Percentiles rank a stretch among this genome's conserved stretches.
Evolutionary conservation across 2,329 filamentous ascomycete species (phyloP).

Genomic region (Aureobasidium leucospermi): DNA sequence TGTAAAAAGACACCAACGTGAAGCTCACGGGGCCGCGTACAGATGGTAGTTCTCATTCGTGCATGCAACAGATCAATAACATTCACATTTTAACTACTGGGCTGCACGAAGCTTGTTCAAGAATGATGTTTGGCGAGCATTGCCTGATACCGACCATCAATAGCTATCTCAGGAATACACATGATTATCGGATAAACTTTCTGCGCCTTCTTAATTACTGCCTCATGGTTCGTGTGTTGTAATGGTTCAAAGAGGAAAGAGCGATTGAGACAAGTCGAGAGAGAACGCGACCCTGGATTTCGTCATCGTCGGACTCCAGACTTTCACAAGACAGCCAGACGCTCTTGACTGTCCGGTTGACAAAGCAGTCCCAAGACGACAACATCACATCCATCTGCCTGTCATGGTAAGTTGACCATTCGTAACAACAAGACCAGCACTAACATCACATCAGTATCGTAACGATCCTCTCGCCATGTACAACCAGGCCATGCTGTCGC

Average conservation of each 20-base stretch:
- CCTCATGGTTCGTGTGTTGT: neutral
- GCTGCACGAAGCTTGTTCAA: too few species aligned
- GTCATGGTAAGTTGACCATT: neutral
- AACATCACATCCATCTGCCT: neutral
- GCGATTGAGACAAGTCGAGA: too few species aligned
- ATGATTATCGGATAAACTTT: too few species aligned
- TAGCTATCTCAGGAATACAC: too few species aligned
- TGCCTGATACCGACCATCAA: too few species aligned
- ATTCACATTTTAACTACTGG: too few species aligned
- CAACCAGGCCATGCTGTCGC: conserved; percentile 46
- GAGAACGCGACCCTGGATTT: neutral
- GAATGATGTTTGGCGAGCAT: too few species aligned
- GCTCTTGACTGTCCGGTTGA: neutral
- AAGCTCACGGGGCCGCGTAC: too few species aligned
- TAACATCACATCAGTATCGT: conserved; percentile 30
- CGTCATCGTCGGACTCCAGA: neutral
- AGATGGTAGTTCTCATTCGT: too few species aligned
- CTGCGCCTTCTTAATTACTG: too few species aligned
- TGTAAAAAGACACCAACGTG: too few species aligned
- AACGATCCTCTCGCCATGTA: conserved; percentile 49
- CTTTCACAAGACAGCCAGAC: neutral
- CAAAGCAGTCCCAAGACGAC: neutral
- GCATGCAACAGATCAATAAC: too few species aligned
- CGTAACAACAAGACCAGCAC: neutral
- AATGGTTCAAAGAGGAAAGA: neutral